Percentiles rank a stretch among this genome's conserved stretches.
Conservation (phyloP, 140 eudicot species). For the Bidens hawaiensis region DNA sequence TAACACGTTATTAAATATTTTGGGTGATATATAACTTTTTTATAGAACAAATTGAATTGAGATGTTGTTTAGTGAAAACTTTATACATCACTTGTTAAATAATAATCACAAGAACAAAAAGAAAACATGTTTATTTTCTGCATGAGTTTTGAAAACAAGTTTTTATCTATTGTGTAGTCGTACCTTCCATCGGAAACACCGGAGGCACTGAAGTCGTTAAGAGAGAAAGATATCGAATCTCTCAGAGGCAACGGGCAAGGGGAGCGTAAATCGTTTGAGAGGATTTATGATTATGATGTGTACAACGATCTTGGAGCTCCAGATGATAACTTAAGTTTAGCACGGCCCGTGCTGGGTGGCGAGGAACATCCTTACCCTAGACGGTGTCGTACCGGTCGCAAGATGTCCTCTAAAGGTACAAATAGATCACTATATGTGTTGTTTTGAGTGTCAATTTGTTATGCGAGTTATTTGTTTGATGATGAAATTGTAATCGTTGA, state of each 20-base stretch:
- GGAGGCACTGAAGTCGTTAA: conserved; percentile 28
- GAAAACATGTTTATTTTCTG: too few relatives aligned
- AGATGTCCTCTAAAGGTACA: conserved; percentile 24
- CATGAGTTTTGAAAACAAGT: too few relatives aligned
- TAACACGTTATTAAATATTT: too few relatives aligned
- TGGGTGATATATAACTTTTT: too few relatives aligned
- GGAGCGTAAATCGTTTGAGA: conserved; percentile 32
- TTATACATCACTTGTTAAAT: too few relatives aligned
- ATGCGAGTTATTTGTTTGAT: too few relatives aligned
- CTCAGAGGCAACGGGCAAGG: conserved; percentile 52
- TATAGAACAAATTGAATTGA: too few relatives aligned
- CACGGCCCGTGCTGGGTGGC: conserved; percentile 52
- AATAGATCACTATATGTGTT: not conserved
- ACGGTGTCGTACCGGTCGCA: conserved; percentile 54
- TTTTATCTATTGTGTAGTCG: conserved; percentile 36
- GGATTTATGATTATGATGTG: conserved; percentile 59
- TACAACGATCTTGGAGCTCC: conserved; percentile 62
- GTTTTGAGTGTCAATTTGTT: not conserved
- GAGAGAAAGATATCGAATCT: conserved; percentile 36
- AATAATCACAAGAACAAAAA: too few relatives aligned
- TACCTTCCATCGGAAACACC: conserved; percentile 57
- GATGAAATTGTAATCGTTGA: too few relatives aligned
- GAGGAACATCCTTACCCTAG: conserved; percentile 51
- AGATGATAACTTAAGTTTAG: conserved; percentile 10
- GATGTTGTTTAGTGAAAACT: too few relatives aligned